Percentiles rank a stretch among this genome's conserved stretches.
Conservation (phyloP, 2,329 filamentous ascomycete genomes). For the Clonostachys byssicola region DNA sequence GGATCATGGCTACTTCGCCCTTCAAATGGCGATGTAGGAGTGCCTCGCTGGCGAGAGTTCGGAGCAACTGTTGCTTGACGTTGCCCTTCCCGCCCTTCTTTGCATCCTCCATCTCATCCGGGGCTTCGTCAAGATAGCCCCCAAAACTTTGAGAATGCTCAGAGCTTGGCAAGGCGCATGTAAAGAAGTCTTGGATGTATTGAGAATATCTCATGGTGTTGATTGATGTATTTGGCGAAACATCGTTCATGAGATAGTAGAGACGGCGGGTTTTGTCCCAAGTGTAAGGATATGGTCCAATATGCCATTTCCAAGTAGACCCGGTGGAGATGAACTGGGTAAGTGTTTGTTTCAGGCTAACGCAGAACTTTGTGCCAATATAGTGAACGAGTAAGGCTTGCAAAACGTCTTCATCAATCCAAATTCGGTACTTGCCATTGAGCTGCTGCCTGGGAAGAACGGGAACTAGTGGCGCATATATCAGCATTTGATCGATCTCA, state of each 20-base stretch:
- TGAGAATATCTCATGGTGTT: neutral
- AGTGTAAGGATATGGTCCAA: neutral
- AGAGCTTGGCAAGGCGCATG: neutral
- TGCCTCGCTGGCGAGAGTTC: neutral
- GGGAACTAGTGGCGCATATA: slow-evolving; percentile 15
- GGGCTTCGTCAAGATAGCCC: neutral
- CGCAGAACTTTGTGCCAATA: slow-evolving; percentile 19
- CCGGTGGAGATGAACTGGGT: neutral
- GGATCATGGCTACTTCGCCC: slow-evolving; percentile 37
- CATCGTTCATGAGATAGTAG: no score
- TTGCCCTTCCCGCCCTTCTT: neutral
- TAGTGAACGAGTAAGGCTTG: slow-evolving; percentile 34
- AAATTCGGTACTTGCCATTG: slow-evolving; percentile 48
- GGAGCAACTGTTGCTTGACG: neutral
- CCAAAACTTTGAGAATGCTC: neutral
- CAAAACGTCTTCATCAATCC: slow-evolving; percentile 45
- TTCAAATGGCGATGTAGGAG: neutral
- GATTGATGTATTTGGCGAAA: no score
- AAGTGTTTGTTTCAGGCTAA: neutral
- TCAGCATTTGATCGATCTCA: no score
- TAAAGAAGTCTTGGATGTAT: neutral
- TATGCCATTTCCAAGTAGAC: neutral
- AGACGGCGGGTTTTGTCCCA: neutral
- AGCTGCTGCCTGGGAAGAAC: slow-evolving; percentile 31
- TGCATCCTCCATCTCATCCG: neutral